Conservation (phyloP, 2,329 filamentous ascomycete genomes). For the Sclerotinia sclerotiorum region DNA sequence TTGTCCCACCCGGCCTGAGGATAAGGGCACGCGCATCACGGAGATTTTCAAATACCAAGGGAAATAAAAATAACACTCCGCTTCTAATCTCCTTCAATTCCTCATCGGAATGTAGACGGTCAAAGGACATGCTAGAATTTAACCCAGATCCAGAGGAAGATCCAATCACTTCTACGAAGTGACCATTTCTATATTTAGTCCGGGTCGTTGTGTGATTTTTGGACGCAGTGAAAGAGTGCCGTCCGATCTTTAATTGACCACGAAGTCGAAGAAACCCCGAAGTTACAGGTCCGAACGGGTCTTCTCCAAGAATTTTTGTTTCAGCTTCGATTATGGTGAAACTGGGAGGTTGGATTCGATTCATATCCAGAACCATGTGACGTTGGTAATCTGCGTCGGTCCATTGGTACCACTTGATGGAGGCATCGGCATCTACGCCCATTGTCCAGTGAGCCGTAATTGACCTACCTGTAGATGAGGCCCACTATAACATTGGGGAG, state of each 20-base stretch:
- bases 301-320: neutral
- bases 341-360: neutral
- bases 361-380: neutral
- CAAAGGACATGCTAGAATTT: neutral
- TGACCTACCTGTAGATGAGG: neutral
- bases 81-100: neutral
- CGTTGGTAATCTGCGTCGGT: neutral
- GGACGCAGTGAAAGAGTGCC: neutral
- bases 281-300: neutral
- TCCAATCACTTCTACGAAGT: neutral
- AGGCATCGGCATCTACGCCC: neutral
- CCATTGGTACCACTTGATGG: neutral
- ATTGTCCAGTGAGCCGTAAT: accelerated
- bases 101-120: neutral
- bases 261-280: neutral
- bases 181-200: neutral
- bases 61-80: neutral
- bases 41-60: neutral
- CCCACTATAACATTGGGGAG: neutral
- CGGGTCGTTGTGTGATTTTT: neutral
- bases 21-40: neutral
- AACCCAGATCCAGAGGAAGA: neutral
- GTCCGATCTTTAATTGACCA: neutral
- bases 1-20: neutral
- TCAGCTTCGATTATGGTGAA: neutral